phyloP scores from a whole-genome alignment of 352 stramenopile genomes.

The Pythium volutum region DNA sequence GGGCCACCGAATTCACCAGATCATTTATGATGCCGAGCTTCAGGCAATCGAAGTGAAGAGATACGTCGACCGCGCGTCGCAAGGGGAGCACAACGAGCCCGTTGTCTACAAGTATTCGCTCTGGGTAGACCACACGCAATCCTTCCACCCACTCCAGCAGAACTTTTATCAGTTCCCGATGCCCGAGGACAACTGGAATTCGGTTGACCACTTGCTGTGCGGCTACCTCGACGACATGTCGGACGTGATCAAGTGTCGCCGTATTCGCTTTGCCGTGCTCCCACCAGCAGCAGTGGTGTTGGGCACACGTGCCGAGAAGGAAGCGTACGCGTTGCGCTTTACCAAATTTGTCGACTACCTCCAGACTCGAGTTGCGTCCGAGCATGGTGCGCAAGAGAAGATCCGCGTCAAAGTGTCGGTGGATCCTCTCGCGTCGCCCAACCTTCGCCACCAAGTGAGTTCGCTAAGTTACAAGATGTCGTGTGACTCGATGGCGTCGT shows the following conservation, averaged over 20 bases:
- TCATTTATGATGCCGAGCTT: constrained; percentile 70
- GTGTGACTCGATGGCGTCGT: constrained; percentile 31
- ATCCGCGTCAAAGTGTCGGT: constrained; percentile 44
- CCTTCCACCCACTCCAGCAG: constrained; percentile 70
- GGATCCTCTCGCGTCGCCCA: constrained; percentile 19
- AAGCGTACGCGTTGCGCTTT: constrained; percentile 46
- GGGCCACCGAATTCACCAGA: constrained; percentile 77
- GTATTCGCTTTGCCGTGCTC: constrained; percentile 69
- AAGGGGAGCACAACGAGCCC: constrained; percentile 33
- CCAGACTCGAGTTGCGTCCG: constrained; percentile 48
- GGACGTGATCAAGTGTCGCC: constrained; percentile 63
- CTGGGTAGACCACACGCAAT: constrained; percentile 58
- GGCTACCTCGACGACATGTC: constrained; percentile 76
- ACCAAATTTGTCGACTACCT: constrained; percentile 66
- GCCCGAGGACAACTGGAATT: constrained; percentile 79
- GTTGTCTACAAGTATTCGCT: constrained; percentile 66
- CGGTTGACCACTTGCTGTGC: constrained; percentile 68
- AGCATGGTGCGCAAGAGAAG: constrained; percentile 47
- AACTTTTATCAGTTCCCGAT: constrained; percentile 67
- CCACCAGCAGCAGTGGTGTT: constrained; percentile 26
- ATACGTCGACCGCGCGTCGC: constrained; percentile 51
- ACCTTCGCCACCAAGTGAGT: constrained; percentile 9
- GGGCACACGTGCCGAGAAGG: constrained; percentile 18
- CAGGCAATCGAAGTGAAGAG: constrained; percentile 80
- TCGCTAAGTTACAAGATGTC: constrained; percentile 45